Base-by-base conservation (phyloP, 495 filamentous ascomycete species). In the Geopyxis carbonaria region DNA sequence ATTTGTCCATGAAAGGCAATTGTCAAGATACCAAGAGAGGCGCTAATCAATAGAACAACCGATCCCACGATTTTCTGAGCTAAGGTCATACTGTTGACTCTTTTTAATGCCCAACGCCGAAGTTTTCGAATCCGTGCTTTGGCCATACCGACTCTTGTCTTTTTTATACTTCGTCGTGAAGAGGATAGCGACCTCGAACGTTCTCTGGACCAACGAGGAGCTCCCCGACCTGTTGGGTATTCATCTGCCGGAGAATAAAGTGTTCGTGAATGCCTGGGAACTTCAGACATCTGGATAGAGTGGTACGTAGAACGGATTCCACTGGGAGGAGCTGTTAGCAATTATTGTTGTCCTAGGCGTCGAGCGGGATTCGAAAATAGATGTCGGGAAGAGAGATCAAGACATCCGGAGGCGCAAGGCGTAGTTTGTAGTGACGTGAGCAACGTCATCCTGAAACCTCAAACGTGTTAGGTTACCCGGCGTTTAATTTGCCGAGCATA, bases 1-100 rank as follows among this genome's bases (percentile, higher is more conserved):
- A 56, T 50, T 35, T 56, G 43, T n/a, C 43, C 43, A 31, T 56
- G 52, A 35, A 55, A 56, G 4, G 55, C 48, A 28, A 54, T 28
- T 35, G 42, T 41, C 28, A 56, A 41, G 6, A 56, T 38, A n/a
- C 47, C 34, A 15, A 34, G 35, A 9, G 38, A 37, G 29, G 32
- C 40, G 19, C 30, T 30, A 3, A 45, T 14, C 6, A 45, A 11
- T 9, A 55, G 32, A 10, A 55, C 15, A 3, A 51, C n/a, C n/a
- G 22, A 29, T 8, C 42, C 43, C 5, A 51, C n/a, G 22, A 56
- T 48, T 36, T 45, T 51, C 28, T 56, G 52, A 29, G 29, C 27
- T 18, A 55, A 30, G 2, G 48, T 56, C 23, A 56, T 21, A 30
- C 40, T 40, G 21, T 45, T 40, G 9, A 40, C 20, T 22, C 28